A percentile compares a stretch with the other conserved stretches of the same genome.
Evolutionary conservation across 176 grass and related monocot genomes (phyloP).

Genomic region (Poa pratensis): DNA sequence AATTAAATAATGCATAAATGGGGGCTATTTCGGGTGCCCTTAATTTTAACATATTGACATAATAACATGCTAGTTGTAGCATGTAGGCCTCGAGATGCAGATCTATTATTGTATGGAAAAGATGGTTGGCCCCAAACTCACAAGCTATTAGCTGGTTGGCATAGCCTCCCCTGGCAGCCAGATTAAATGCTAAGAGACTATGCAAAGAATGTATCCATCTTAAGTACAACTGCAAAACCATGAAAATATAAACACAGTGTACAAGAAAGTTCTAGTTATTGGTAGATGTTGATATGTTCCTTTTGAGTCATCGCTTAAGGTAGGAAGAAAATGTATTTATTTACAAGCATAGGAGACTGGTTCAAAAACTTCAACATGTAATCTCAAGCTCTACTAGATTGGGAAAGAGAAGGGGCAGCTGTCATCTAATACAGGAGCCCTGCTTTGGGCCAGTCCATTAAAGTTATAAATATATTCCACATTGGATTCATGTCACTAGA

Average conservation of each 20-base stretch:
- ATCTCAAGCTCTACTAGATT: neutral
- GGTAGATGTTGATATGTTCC: neutral
- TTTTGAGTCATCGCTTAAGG: slow-evolving; percentile 12
- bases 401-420: neutral
- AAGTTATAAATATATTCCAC: slow-evolving; percentile 14
- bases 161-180: neutral
- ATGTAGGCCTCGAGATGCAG: neutral
- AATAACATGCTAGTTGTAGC: neutral
- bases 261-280: slow-evolving; percentile 11
- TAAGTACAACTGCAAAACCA: slow-evolving; percentile 29
- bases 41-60: slow-evolving; percentile 20
- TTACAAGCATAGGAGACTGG: slow-evolving; percentile 16
- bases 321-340: slow-evolving; percentile 23
- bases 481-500: slow-evolving; percentile 3
- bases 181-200: slow-evolving; percentile 11
- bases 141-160: neutral
- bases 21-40: neutral
- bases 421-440: neutral
- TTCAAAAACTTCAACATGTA: slow-evolving; percentile 11
- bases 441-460: slow-evolving; percentile 6
- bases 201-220: neutral
- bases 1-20: slow-evolving; percentile 16
- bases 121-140: slow-evolving; percentile 3
- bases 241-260: slow-evolving; percentile 7
- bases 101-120: slow-evolving; percentile 5